Conservation (phyloP, 202 grass and related monocot genomes). For the Zizania palustris region DNA sequence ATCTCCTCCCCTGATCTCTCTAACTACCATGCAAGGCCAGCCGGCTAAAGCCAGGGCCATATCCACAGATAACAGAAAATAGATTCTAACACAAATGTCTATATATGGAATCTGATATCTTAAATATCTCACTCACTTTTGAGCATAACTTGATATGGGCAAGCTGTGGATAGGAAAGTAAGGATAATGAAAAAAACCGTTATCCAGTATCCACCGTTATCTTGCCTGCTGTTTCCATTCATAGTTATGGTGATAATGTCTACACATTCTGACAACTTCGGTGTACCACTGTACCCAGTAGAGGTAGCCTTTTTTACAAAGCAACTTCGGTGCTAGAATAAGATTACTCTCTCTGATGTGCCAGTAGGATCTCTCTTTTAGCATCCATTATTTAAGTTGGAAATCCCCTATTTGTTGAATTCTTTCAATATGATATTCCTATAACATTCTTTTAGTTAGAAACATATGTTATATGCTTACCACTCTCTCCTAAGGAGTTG, state of each 20-base stretch:
- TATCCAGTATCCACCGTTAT: neutral
- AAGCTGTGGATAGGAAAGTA: neutral
- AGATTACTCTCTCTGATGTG: neutral
- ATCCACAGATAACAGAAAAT: no score
- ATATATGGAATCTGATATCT: neutral
- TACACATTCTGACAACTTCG: slow-evolving; percentile 10
- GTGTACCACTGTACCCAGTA: neutral
- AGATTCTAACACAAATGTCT: no score
- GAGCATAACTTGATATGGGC: neutral
- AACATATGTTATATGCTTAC: slow-evolving; percentile 6
- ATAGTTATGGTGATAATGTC: neutral
- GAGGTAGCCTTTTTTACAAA: slow-evolving; percentile 8
- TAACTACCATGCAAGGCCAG: no score
- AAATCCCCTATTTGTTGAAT: neutral
- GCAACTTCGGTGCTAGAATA: neutral
- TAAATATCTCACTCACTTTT: slow-evolving; percentile 8
- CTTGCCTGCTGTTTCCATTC: neutral
- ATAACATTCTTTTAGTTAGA: slow-evolving; percentile 4
- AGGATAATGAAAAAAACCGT: slow-evolving; percentile 6
- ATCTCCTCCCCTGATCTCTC: no score
- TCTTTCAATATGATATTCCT: slow-evolving; percentile 8
- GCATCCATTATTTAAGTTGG: neutral
- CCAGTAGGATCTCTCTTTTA: neutral
- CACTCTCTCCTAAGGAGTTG: neutral
- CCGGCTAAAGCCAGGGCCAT: no score